Conservation (phyloP, 768 basidiomycete species). For the Mycena filopes region DNA sequence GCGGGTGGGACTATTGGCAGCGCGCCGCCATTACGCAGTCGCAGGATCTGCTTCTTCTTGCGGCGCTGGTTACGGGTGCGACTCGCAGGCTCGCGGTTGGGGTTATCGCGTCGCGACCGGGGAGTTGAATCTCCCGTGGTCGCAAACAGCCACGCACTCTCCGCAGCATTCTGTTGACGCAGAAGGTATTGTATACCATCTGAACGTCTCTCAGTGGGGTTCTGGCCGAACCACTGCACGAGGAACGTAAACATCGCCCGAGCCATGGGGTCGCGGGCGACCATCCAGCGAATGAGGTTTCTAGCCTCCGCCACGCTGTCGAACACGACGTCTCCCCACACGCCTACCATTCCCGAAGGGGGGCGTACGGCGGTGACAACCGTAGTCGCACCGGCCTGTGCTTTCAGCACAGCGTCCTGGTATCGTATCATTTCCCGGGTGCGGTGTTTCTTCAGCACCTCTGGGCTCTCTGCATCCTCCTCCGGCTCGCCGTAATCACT, state of each 20-base stretch:
- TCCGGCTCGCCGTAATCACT: neutral
- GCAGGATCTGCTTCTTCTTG: too few relatives aligned
- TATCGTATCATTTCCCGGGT: neutral
- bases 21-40: too few relatives aligned
- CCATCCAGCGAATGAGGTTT: neutral
- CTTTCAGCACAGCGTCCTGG: neutral
- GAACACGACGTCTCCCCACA: neutral
- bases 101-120: neutral
- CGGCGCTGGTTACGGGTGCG: neutral
- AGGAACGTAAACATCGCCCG: neutral
- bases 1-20: too few relatives aligned
- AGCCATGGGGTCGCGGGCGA: neutral
- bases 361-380: neutral
- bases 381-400: neutral
- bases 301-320: neutral
- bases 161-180: neutral
- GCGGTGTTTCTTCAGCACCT: neutral
- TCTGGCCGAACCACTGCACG: neutral
- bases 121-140: neutral
- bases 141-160: neutral
- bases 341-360: neutral
- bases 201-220: neutral
- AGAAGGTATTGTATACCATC: neutral
- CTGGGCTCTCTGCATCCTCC: neutral
- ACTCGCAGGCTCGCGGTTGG: neutral